These are phyloP conservation scores for Malus fusca DNA, from an alignment of 306 rosid genomes.

Conservation along the genomic window DNA sequence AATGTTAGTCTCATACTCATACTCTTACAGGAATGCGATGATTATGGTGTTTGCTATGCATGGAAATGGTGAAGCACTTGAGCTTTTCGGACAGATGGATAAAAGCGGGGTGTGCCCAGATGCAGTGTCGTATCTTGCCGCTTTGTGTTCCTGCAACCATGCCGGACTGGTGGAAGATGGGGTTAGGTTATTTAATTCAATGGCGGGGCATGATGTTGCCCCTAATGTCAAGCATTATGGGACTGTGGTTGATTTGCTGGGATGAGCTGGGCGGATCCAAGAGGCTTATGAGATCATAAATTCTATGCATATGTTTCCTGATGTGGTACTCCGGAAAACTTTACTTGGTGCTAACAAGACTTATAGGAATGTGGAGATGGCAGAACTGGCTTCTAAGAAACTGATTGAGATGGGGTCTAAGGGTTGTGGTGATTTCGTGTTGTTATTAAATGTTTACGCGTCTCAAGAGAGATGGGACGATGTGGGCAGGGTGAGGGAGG, in stretches of 20 bases:
- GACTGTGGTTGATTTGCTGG: conserved; percentile 70
- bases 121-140: conserved; percentile 73
- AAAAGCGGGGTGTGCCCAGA: conserved; percentile 35
- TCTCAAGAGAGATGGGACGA: conserved; percentile 74
- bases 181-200: conserved; percentile 52
- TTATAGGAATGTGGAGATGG: conserved; percentile 73
- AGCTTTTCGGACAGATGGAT: conserved; percentile 52
- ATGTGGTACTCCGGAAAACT: conserved; percentile 76
- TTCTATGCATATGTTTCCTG: conserved; percentile 58
- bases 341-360: conserved; percentile 93
- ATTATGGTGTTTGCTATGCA: conserved; percentile 82
- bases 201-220: conserved; percentile 31
- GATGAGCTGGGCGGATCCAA: conserved; percentile 72
- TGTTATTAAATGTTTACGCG: conserved; percentile 81
- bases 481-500: conserved; percentile 69
- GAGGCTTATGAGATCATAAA: conserved; percentile 60
- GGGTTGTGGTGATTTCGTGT: conserved; percentile 76
- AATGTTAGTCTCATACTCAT: no score
- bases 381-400: conserved; percentile 59
- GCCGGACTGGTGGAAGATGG: conserved; percentile 81
- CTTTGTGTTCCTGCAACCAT: conserved; percentile 75
- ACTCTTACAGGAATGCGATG: conserved; percentile 35
- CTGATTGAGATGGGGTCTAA: conserved; percentile 76
- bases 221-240: conserved; percentile 82
- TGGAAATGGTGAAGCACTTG: conserved; percentile 62